Conservation (phyloP, 2,329 filamentous ascomycete genomes). For the Paraphoma sp. region DNA sequence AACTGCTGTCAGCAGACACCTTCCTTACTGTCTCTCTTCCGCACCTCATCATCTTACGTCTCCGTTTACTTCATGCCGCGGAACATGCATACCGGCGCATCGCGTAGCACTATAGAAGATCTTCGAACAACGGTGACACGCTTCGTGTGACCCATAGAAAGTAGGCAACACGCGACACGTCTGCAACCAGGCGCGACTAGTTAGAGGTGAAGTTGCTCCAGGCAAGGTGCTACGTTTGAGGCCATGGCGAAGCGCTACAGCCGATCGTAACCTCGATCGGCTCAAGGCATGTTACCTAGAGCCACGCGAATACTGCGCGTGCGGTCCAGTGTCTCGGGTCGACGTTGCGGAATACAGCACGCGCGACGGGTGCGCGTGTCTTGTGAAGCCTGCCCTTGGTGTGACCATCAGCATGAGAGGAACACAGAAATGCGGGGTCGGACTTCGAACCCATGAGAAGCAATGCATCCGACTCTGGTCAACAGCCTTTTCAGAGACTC, state of each 20-base stretch:
- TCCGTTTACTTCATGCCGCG: no score
- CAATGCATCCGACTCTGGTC: background rate
- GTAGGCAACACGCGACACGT: no score
- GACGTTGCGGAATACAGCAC: background rate
- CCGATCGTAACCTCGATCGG: background rate
- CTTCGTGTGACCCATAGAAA: no score
- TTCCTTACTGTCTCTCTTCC: no score
- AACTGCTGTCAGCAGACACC: no score
- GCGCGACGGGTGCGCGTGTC: constrained; percentile 6
- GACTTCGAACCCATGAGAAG: background rate
- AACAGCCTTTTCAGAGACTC: background rate
- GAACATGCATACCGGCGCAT: no score
- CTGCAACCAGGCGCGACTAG: background rate
- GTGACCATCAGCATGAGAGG: constrained; percentile 19
- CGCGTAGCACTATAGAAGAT: no score
- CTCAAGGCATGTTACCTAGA: constrained; percentile 6
- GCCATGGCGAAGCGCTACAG: background rate
- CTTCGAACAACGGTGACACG: no score
- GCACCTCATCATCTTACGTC: no score
- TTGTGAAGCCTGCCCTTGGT: constrained; percentile 9
- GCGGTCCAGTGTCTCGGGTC: background rate
- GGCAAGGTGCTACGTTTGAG: background rate
- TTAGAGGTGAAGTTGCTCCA: background rate
- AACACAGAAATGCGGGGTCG: constrained; percentile 13
- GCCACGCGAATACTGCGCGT: constrained; percentile 22